phyloP scores from a whole-genome alignment of 345 rosid genomes.

The Pugionium dolabratum region DNA sequence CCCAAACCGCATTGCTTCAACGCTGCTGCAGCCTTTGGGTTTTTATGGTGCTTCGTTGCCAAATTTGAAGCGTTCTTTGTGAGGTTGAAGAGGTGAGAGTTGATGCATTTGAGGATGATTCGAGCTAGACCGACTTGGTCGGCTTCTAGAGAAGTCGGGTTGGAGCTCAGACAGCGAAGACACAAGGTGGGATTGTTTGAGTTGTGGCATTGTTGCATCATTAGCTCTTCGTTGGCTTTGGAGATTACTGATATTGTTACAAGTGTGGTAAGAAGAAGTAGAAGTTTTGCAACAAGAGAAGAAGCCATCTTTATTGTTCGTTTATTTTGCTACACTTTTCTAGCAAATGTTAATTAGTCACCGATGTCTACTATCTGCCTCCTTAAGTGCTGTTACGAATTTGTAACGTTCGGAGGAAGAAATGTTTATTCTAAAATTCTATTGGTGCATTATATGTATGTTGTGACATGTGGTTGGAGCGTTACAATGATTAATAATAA shows the following conservation, averaged over 20 bases:
- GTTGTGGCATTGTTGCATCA: constrained; percentile 40
- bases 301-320: constrained; percentile 7
- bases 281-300: constrained; percentile 13
- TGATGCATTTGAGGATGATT: constrained; percentile 33
- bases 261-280: constrained; percentile 24
- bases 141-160: constrained; percentile 18
- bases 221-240: constrained; percentile 34
- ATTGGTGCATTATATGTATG: constrained; percentile 15
- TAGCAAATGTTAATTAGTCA: background rate
- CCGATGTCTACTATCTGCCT: background rate
- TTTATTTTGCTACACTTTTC: background rate
- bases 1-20: constrained; percentile 28
- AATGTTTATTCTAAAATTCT: background rate
- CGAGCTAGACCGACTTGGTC: constrained; percentile 29
- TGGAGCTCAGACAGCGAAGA: constrained; percentile 30
- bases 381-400: constrained; percentile 10
- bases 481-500: background rate
- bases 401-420: constrained; percentile 30
- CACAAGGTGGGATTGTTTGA: constrained; percentile 34
- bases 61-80: constrained; percentile 23
- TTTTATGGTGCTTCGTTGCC: constrained; percentile 4
- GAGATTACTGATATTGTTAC: background rate
- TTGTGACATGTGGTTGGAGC: constrained; percentile 23
- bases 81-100: constrained; percentile 30
- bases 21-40: constrained; percentile 8